Conservation (phyloP, 2,329 filamentous ascomycete genomes). For the Verticillium nonalfalfae region DNA sequence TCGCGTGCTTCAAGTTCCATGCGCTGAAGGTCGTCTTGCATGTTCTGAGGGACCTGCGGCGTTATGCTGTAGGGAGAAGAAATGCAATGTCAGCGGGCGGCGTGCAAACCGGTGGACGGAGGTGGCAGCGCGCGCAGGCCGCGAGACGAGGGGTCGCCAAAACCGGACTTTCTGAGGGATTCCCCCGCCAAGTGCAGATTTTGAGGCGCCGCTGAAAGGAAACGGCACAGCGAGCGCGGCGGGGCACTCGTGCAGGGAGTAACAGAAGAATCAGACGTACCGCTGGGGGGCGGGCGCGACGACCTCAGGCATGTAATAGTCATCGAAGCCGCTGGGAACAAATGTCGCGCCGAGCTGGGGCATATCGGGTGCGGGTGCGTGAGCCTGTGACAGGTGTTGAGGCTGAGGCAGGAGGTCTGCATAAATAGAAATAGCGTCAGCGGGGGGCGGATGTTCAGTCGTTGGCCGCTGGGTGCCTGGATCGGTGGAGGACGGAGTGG, state of each 20-base stretch:
- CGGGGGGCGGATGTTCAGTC: neutral
- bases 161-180: neutral
- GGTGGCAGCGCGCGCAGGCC: neutral
- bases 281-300: conserved; percentile 51
- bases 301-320: conserved; percentile 57
- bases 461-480: neutral
- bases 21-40: conserved; percentile 88
- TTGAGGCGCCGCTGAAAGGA: neutral
- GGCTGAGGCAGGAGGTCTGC: conserved; percentile 1
- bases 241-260: neutral
- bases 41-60: conserved; percentile 93
- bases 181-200: neutral
- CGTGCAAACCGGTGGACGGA: neutral
- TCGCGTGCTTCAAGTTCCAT: conserved; percentile 74
- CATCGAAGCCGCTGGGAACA: conserved; percentile 50
- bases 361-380: conserved; percentile 24
- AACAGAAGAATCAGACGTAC: conserved; percentile 23
- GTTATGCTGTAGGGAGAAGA: conserved; percentile 59
- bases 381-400: neutral
- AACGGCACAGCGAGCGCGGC: conserved; percentile 4
- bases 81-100: neutral
- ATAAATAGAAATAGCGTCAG: conserved; percentile 1
- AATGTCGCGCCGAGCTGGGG: conserved; percentile 49
- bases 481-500: neutral
- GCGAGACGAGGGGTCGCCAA: neutral